Base-by-base conservation (phyloP, 2,329 filamentous ascomycete species). In the Mycosphaerella sp. region DNA sequence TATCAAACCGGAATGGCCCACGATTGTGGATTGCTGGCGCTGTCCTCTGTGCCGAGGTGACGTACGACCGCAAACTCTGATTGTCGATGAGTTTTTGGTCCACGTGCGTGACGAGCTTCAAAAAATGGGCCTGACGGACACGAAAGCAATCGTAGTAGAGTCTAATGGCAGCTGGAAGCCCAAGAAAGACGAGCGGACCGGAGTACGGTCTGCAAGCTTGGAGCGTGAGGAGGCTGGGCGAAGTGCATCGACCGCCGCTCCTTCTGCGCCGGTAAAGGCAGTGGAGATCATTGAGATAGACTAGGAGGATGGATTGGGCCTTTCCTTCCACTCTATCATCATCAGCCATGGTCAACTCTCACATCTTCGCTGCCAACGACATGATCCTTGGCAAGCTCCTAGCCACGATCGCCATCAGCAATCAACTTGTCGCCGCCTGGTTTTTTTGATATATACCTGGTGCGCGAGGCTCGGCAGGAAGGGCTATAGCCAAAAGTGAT, bases 1-100 rank as follows among this genome's bases (percentile, higher is more conserved):
- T 60, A 62, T 65, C 47, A 67, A 74, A 61, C 40, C 69, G 57
- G 41, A 51, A 17, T 58, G 51, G 45, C 59, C 66, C 4, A 63
- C 59, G 6, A 72, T 79, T 51, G 75, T 80, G 0, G 88, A 93
- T 64, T 80, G 81, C 49, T 96, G 91, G 90, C 85, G 80, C 59
- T 98, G 93, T 64, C 93, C 93, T 0, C 82, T 95, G 31, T 97
- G 92, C 69, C 76, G 77, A 26, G 74, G 73, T 32, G 91, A 96
- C 69, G 89, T 87, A 9, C 80, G 91, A 11, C 93, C 92, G 0
- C 74, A 77, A 23, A 80, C 75, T 56, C 78, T 97, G 1, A 70
- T 82, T 2, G 74, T 92, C 5, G 91, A 97, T 64, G 80, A 80
- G 1, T 96, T 90, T 66, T 74, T 96, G 43, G 66, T 77, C 10